phyloP scores from a whole-genome alignment of 495 filamentous ascomycete genomes.

The Choiromyces venosus region DNA sequence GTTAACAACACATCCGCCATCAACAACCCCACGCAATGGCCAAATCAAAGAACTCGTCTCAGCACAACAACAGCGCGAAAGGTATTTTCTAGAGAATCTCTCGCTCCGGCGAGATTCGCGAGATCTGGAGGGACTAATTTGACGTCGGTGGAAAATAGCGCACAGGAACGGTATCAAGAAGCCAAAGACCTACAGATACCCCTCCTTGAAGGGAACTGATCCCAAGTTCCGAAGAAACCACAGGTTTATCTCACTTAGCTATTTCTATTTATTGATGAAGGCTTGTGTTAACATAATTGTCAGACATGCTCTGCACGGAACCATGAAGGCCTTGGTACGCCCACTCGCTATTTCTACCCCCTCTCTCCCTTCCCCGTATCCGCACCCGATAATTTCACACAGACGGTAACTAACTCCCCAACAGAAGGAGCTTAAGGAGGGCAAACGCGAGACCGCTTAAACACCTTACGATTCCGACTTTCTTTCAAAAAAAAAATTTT shows the following conservation, averaged over 20 bases:
- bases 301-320: conserved; percentile 91
- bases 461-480: conserved; percentile 34
- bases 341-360: conserved; percentile 17
- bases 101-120: neutral
- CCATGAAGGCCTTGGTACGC: conserved; percentile 93
- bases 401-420: conserved; percentile 48
- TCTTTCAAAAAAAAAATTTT: conserved; percentile 20
- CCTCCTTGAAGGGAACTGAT: conserved; percentile 96
- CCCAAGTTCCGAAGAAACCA: conserved; percentile 99
- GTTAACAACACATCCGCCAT: conserved; percentile 13
- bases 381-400: neutral
- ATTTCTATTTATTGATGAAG: neutral
- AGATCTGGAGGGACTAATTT: conserved; percentile 11
- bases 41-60: conserved; percentile 97
- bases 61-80: conserved; percentile 96
- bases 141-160: conserved; percentile 22
- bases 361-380: conserved; percentile 4
- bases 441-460: conserved; percentile 89
- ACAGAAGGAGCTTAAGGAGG: conserved; percentile 97
- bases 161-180: conserved; percentile 84
- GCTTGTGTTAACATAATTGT: conserved; percentile 3
- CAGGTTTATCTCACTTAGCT: conserved; percentile 47
- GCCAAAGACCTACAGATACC: conserved; percentile 98
- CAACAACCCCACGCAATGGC: conserved; percentile 48
- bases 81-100: conserved; percentile 55